Conservation (phyloP, 2,329 filamentous ascomycete genomes). For the Neocucurbitaria cava region DNA sequence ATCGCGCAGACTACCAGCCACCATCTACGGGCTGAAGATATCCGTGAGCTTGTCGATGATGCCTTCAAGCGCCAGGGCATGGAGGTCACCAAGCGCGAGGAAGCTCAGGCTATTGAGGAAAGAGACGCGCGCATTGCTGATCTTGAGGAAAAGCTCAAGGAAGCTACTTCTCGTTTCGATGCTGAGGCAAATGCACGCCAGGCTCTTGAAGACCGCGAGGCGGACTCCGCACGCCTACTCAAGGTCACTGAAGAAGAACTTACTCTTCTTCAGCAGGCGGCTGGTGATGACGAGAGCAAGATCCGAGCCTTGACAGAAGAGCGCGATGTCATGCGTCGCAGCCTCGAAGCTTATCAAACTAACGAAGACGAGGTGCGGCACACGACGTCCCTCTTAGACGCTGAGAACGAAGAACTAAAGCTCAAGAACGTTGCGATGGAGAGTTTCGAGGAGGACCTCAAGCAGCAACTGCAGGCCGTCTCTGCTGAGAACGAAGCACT, state of each 20-base stretch:
- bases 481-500: slow-evolving; percentile 67
- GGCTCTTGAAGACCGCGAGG: slow-evolving; percentile 53
- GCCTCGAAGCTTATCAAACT: slow-evolving; percentile 46
- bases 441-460: slow-evolving; percentile 54
- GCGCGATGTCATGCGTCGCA: slow-evolving; percentile 48
- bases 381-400: slow-evolving; percentile 59
- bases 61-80: slow-evolving; percentile 45
- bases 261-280: slow-evolving; percentile 51
- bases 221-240: slow-evolving; percentile 53
- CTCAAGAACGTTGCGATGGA: slow-evolving; percentile 40
- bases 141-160: slow-evolving; percentile 44
- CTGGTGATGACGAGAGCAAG: slow-evolving; percentile 52
- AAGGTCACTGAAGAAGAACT: slow-evolving; percentile 59
- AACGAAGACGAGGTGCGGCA: slow-evolving; percentile 57
- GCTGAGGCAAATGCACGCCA: slow-evolving; percentile 53
- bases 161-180: slow-evolving; percentile 43
- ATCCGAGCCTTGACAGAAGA: slow-evolving; percentile 53
- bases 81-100: slow-evolving; percentile 38
- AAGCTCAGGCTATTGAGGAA: slow-evolving; percentile 39
- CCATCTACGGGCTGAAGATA: slow-evolving; percentile 55
- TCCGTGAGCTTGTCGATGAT: slow-evolving; percentile 46
- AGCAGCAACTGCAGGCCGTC: slow-evolving; percentile 60
- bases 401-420: slow-evolving; percentile 67
- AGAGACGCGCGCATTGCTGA: slow-evolving; percentile 44
- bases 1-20: slow-evolving; percentile 55